phyloP scores from a whole-genome alignment of 805 yeast species.

The Myxozyma geophila region DNA sequence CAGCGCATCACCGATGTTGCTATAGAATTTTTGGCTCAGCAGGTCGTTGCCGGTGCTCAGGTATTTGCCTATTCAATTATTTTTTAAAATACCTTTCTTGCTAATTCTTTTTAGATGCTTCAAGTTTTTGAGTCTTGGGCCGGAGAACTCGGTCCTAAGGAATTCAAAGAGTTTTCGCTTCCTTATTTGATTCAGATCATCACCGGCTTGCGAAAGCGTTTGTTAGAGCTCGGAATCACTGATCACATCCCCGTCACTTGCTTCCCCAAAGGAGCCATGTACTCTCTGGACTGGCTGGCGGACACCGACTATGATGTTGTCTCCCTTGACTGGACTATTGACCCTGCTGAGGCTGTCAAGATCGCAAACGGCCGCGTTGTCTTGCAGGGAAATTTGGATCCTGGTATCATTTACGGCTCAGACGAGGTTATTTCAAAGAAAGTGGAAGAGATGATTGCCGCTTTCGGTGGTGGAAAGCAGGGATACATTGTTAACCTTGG shows the following conservation, averaged over 20 bases:
- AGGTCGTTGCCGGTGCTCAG: conserved; percentile 97
- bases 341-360: conserved; percentile 81
- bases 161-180: conserved; percentile 83
- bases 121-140: conserved; percentile 99
- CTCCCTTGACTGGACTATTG: conserved; percentile 91
- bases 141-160: conserved; percentile 90
- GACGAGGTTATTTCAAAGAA: conserved; percentile 77
- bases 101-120: conserved; percentile 55
- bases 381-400: conserved; percentile 94
- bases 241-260: conserved; percentile 84
- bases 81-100: background rate
- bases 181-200: conserved; percentile 85
- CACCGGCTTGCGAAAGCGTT: conserved; percentile 65
- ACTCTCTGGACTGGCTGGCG: conserved; percentile 84
- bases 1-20: conserved; percentile 85
- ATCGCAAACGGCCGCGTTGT: conserved; percentile 75
- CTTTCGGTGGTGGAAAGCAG: conserved; percentile 93
- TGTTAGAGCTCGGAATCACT: conserved; percentile 67
- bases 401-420: conserved; percentile 91
- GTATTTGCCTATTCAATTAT: conserved; percentile 1
- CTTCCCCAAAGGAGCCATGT: conserved; percentile 97
- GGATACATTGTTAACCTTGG: conserved; percentile 94
- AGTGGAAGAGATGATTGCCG: conserved; percentile 84
- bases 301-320: conserved; percentile 80
- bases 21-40: conserved; percentile 88